Conservation (phyloP, 1,284 basidiomycete species). For the Xerocomus minutiporus region DNA sequence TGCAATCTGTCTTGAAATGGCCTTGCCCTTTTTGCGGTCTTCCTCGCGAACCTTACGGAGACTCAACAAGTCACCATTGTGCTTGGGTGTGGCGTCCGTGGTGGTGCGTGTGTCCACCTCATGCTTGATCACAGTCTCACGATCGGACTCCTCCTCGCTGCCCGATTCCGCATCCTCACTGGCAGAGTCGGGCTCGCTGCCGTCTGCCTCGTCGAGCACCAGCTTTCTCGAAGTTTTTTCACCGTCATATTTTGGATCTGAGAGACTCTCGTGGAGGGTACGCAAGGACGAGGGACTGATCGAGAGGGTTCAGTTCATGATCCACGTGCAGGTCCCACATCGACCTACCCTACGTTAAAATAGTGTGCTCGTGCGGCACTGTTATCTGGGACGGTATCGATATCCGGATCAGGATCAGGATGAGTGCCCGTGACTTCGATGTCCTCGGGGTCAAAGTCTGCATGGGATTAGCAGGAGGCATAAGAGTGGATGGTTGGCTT, state of each 20-base stretch:
- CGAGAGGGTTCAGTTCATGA: slow-evolving; percentile 9
- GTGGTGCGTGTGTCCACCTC: slow-evolving; percentile 1
- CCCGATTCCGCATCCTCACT: slow-evolving; percentile 15
- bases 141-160: slow-evolving; percentile 13
- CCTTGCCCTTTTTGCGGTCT: slow-evolving; percentile 73
- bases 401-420: slow-evolving; percentile 22
- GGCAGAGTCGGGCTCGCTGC: slow-evolving; percentile 34
- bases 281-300: slow-evolving; percentile 66
- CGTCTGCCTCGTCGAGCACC: slow-evolving; percentile 46
- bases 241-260: slow-evolving; percentile 75
- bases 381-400: slow-evolving; percentile 23
- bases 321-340: slow-evolving; percentile 26
- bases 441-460: slow-evolving; percentile 80
- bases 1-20: slow-evolving; percentile 79
- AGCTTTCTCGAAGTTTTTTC: slow-evolving; percentile 58
- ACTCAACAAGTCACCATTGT: slow-evolving; percentile 47
- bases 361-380: slow-evolving; percentile 69
- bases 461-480: slow-evolving; percentile 8
- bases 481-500: slow-evolving; percentile 21
- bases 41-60: slow-evolving; percentile 59
- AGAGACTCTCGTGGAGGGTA: slow-evolving; percentile 54
- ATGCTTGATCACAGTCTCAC: slow-evolving; percentile 1
- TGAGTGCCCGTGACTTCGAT: slow-evolving; percentile 35
- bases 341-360: slow-evolving; percentile 68
- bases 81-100: slow-evolving; percentile 14